Evolutionary conservation across 257 asterid species (phyloP).

Genomic region (Plantago ovata): DNA sequence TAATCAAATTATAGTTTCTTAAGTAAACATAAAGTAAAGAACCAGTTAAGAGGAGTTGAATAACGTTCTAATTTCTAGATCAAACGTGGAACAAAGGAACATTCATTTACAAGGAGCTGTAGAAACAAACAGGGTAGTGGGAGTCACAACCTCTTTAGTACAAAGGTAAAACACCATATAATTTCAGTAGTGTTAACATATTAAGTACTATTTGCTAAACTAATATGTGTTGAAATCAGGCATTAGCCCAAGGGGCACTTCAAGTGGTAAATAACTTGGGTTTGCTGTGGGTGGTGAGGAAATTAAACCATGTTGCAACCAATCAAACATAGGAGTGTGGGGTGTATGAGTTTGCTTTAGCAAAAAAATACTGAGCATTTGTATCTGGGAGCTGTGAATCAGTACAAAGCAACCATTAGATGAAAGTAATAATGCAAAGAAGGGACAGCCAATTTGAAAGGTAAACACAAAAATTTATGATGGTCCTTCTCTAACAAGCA

Average conservation of each 20-base stretch:
- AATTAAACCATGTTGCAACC: too few species aligned
- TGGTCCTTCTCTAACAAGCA: constrained; percentile 14
- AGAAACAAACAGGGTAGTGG: constrained; percentile 11
- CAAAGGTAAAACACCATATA: constrained; percentile 7
- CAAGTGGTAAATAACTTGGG: too few species aligned
- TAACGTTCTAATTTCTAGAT: too few species aligned
- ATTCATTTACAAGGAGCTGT: constrained; percentile 15
- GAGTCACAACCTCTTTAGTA: constrained; percentile 3
- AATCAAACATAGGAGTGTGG: too few species aligned
- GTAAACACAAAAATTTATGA: not conserved
- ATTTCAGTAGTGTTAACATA: constrained; percentile 4
- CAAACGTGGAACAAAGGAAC: not conserved
- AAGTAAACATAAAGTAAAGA: not conserved
- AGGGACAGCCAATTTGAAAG: not conserved
- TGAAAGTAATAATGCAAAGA: too few species aligned
- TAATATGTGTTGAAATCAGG: not conserved
- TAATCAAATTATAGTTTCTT: constrained; percentile 17
- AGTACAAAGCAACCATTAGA: too few species aligned
- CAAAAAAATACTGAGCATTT: not conserved
- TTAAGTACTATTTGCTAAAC: too few species aligned
- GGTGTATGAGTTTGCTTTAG: too few species aligned
- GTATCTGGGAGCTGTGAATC: not conserved
- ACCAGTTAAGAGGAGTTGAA: too few species aligned
- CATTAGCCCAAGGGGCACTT: too few species aligned
- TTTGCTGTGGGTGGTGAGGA: too few species aligned